Evolutionary conservation across 129 eudicot species (phyloP).

Genomic region (Deinandra increscens): DNA sequence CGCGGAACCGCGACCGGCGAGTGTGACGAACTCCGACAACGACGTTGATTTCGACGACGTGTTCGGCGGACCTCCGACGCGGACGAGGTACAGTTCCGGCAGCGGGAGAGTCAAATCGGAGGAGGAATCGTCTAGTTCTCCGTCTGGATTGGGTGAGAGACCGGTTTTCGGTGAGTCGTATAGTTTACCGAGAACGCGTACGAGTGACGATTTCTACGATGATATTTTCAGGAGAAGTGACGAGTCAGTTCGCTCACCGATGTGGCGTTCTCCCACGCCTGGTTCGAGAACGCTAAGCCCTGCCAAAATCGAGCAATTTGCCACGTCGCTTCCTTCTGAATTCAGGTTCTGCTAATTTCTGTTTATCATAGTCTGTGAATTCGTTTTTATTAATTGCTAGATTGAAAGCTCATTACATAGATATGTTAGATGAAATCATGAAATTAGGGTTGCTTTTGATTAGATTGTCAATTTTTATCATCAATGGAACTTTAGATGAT

Average conservation of each 20-base stretch:
- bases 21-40: slow-evolving; percentile 20
- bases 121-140: slow-evolving; percentile 34
- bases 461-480: slow-evolving; percentile 5
- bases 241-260: slow-evolving; percentile 50
- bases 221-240: slow-evolving; percentile 72
- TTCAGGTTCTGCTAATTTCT: slow-evolving; percentile 44
- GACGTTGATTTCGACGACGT: slow-evolving; percentile 92
- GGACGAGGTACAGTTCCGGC: slow-evolving; percentile 50
- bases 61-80: slow-evolving; percentile 95
- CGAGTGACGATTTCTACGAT: slow-evolving; percentile 60
- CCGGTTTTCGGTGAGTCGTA: slow-evolving; percentile 78
- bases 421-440: neutral
- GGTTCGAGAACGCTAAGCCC: slow-evolving; percentile 47
- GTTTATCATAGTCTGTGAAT: neutral
- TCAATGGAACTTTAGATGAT: neutral
- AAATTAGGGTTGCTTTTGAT: neutral
- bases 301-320: slow-evolving; percentile 35
- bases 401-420: neutral
- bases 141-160: slow-evolving; percentile 43
- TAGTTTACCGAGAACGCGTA: slow-evolving; percentile 35
- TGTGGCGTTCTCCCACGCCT: slow-evolving; percentile 46
- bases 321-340: slow-evolving; percentile 50
- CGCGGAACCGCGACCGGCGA: slow-evolving; percentile 1
- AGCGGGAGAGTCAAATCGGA: slow-evolving; percentile 35
- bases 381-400: slow-evolving; percentile 6